Conservation (phyloP, 192 early-diverging fungal species). For the Obelidium mucronatum region DNA sequence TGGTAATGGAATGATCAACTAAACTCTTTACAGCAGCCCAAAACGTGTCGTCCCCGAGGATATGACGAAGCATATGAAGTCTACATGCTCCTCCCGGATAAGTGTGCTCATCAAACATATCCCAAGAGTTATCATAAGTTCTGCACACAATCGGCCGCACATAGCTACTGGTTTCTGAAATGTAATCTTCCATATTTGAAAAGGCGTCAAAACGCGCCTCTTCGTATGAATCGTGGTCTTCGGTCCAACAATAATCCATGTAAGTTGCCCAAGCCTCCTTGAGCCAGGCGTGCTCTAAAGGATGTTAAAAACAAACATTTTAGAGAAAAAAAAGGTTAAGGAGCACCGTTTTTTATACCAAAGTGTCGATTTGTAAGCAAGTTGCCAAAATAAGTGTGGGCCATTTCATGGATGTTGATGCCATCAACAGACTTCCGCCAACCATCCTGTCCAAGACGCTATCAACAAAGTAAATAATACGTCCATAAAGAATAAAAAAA, state of each 20-base stretch:
- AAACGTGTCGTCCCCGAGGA: constrained; percentile 58
- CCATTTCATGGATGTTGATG: constrained; percentile 64
- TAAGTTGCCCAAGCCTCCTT: constrained; percentile 68
- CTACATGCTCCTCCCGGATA: constrained; percentile 62
- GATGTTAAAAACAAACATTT: no score
- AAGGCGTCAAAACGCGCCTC: constrained; percentile 44
- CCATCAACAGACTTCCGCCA: constrained; percentile 35
- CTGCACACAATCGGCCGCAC: constrained; percentile 58
- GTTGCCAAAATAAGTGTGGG: constrained; percentile 65
- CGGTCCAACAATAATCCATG: constrained; percentile 42
- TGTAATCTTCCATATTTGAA: constrained; percentile 38
- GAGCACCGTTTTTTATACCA: no score
- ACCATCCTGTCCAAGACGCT: constrained; percentile 38
- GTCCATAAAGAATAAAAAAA: no score
- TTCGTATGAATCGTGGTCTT: constrained; percentile 49
- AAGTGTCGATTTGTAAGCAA: constrained; percentile 63
- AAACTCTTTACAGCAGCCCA: constrained; percentile 56
- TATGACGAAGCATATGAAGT: constrained; percentile 58
- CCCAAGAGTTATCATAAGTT: constrained; percentile 58
- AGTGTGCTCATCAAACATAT: constrained; percentile 60
- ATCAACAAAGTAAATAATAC: no score
- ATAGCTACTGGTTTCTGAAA: constrained; percentile 38
- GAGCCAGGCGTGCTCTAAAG: constrained; percentile 67
- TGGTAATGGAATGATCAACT: no score
- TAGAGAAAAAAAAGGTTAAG: no score